Evolutionary conservation across 2,329 filamentous ascomycete genomes (phyloP), one percentile per base, ranked within the genome.

Genomic region (Fusarium napiforme): DNA sequence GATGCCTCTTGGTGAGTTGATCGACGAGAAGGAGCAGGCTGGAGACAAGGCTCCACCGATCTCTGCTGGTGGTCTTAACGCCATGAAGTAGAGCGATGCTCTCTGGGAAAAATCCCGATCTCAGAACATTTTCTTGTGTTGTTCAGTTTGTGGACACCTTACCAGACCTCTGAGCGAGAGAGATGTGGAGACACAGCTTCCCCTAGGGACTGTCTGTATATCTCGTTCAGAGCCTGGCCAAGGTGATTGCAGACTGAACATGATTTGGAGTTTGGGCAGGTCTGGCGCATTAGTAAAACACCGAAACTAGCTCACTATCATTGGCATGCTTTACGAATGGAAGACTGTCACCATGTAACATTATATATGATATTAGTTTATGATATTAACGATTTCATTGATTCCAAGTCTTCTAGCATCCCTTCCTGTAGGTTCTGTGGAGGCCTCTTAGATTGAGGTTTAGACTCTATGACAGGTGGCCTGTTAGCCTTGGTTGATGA

Each of bases 11-110:
- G 66, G 59, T 1, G 21, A 65, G 1, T 1, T 69, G 5, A n/a
- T 65, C 0, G 66, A 69, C 2, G 30, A 69, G n/a, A 69, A 69
- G 46, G n/a, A 69, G 0, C 11, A 39, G 9, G 66, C 52, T 14
- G 67, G 67, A 8, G n/a, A 55, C 0, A 49, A 40, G 15, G 66
- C 46, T 14, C 67, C 67, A 0, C 67, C 59, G 0, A 45, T 69
- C 16, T 69, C 67, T 9, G 52, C 36, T 23, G 67, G 67, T 3
- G 66, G 67, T 0, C 7, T 69, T 0, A 69, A 69, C 2, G 39
- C 59, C 8, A 70, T 69, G 59, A 49, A 47, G n/a, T 69, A 69
- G 16, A 9, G 4, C 2, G 0, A 11, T 11, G 1, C 1, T 7
- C 3, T 7, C 1, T 37, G 4, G 5, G 2, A 2, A 1, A 28